A percentile compares a stretch with the other conserved stretches of the same genome.
These are phyloP conservation scores for Debaryomycetaceae sp. DNA, from an alignment of 1,139 yeast genomes.

Conservation along the genomic window DNA sequence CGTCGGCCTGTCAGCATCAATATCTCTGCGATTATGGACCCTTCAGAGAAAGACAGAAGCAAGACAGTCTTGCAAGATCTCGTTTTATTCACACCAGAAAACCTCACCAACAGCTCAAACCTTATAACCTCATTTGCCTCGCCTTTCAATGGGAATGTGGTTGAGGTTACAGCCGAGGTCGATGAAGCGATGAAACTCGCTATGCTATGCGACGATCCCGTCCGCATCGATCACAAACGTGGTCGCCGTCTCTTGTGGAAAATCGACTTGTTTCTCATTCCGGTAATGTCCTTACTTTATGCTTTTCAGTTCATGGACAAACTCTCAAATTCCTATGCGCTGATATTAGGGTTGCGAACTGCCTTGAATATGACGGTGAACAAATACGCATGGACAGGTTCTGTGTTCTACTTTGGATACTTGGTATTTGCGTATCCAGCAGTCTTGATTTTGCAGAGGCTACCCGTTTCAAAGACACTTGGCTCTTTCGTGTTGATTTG, in stretches of 20 bases:
- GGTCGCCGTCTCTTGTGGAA: slow-evolving; percentile 30
- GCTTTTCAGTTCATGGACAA: slow-evolving; percentile 61
- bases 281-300: slow-evolving; percentile 44
- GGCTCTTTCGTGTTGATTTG: slow-evolving; percentile 29
- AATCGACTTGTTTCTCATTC: slow-evolving; percentile 43
- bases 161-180: slow-evolving; percentile 21
- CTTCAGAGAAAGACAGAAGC: too few relatives aligned
- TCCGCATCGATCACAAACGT: slow-evolving; percentile 2
- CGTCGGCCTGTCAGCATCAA: too few relatives aligned
- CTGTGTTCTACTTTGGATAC: slow-evolving; percentile 46
- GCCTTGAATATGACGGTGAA: slow-evolving; percentile 40
- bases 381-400: slow-evolving; percentile 46
- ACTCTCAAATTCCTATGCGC: slow-evolving; percentile 44
- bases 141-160: slow-evolving; percentile 15
- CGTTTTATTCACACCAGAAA: slow-evolving; percentile 14
- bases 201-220: slow-evolving; percentile 4
- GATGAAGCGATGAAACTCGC: slow-evolving; percentile 25
- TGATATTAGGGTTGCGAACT: slow-evolving; percentile 45
- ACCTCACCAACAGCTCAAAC: slow-evolving; percentile 11
- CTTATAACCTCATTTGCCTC: slow-evolving; percentile 20
- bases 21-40: too few relatives aligned
- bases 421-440: slow-evolving; percentile 38
- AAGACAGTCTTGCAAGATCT: not conserved
- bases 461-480: slow-evolving; percentile 30
- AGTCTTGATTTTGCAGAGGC: slow-evolving; percentile 26